Conservation (phyloP, 331 rosid species). For the Stylosanthes scabra region DNA sequence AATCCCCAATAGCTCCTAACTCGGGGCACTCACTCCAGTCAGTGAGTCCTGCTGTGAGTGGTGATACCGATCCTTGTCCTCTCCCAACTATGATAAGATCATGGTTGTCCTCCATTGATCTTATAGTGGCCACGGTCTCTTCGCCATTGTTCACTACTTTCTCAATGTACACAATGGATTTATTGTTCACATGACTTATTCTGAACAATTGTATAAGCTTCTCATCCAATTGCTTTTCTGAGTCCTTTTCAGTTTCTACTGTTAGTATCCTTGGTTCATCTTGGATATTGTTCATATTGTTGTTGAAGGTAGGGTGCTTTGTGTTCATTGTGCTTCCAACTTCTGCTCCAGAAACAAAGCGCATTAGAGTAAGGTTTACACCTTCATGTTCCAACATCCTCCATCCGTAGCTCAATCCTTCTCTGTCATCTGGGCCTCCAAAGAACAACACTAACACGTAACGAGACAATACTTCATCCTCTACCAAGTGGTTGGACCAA, state of each 20-base stretch:
- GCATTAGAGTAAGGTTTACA: slow-evolving; percentile 60
- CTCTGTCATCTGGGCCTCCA: slow-evolving; percentile 93
- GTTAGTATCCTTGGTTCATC: slow-evolving; percentile 23
- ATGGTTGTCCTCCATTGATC: slow-evolving; percentile 66
- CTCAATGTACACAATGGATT: slow-evolving; percentile 56
- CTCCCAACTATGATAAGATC: slow-evolving; percentile 80
- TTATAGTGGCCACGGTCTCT: slow-evolving; percentile 75
- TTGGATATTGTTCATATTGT: not conserved
- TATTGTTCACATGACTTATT: slow-evolving; percentile 29
- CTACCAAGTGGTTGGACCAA: slow-evolving; percentile 43
- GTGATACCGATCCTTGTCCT: slow-evolving; percentile 68
- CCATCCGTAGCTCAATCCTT: slow-evolving; percentile 77
- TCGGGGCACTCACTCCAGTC: slow-evolving; percentile 98
- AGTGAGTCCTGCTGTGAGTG: slow-evolving; percentile 77
- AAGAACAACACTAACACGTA: slow-evolving; percentile 66
- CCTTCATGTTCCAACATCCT: slow-evolving; percentile 78
- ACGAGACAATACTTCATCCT: slow-evolving; percentile 56
- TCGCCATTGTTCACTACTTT: slow-evolving; percentile 77
- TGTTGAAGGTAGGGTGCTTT: not conserved
- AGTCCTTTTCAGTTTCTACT: slow-evolving; percentile 45
- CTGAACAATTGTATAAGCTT: slow-evolving; percentile 54
- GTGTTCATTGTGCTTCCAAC: not conserved
- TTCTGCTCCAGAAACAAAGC: slow-evolving; percentile 58
- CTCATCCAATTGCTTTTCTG: slow-evolving; percentile 63
- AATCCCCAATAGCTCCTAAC: slow-evolving; percentile 87